phyloP scores from a whole-genome alignment of 768 basidiomycete species.

The Antrodiella citrinella region DNA sequence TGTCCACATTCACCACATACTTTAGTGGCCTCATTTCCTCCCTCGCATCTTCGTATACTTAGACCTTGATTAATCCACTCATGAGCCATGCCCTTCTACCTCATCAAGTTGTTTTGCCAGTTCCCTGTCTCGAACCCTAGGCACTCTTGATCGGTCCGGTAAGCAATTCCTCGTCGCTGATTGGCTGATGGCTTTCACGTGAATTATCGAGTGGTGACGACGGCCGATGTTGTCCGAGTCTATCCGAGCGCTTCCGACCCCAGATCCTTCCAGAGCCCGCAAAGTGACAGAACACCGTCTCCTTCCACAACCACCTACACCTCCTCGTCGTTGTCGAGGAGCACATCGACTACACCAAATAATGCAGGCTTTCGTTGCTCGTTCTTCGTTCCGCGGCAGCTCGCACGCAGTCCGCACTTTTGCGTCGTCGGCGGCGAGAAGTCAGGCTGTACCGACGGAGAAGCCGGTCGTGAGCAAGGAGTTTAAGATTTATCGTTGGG shows the following conservation, averaged over 20 bases:
- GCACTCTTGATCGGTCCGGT: background rate
- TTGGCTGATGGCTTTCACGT: background rate
- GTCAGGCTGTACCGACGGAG: constrained; percentile 43
- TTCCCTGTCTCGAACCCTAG: too few relatives aligned
- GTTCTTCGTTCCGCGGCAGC: constrained; percentile 5
- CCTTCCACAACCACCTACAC: background rate
- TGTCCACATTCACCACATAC: too few relatives aligned
- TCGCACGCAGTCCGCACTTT: constrained; percentile 16
- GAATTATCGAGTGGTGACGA: background rate
- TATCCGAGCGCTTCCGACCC: background rate
- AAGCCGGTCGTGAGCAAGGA: constrained; percentile 78
- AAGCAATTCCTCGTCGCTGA: background rate
- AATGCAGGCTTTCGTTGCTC: constrained; percentile 45
- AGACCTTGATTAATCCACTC: too few relatives aligned
- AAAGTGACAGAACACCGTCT: background rate
- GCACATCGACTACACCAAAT: constrained; percentile 7
- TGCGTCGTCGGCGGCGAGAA: constrained; percentile 21
- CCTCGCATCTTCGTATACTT: too few relatives aligned
- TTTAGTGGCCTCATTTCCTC: too few relatives aligned
- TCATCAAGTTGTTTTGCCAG: too few relatives aligned
- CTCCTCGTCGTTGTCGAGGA: background rate
- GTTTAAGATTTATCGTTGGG: constrained; percentile 99
- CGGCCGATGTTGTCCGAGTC: background rate
- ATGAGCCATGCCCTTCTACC: too few relatives aligned
- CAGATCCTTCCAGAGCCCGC: background rate